phyloP scores from a whole-genome alignment of 2,329 filamentous ascomycete genomes.

The Sarocladium strictum region DNA sequence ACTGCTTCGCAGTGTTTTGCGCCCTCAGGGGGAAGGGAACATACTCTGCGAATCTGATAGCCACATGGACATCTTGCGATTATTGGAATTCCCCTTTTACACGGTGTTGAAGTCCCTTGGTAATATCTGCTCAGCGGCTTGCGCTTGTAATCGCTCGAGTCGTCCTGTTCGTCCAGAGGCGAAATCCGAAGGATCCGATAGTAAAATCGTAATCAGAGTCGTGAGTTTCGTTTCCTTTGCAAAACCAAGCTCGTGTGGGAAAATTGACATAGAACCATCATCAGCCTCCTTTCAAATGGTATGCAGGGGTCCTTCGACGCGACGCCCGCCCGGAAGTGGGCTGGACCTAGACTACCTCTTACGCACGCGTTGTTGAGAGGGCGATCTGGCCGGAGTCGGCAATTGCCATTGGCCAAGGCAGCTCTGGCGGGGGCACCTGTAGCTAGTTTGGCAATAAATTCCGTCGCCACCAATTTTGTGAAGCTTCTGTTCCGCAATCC shows the following conservation, averaged over 20 bases:
- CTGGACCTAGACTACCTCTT: not conserved
- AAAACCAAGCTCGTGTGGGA: not conserved
- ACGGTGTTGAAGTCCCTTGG: not conserved
- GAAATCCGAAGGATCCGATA: not conserved
- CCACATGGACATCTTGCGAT: too few relatives aligned
- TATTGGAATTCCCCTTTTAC: not conserved
- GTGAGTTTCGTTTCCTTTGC: not conserved
- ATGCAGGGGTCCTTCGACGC: not conserved
- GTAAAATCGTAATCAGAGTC: not conserved
- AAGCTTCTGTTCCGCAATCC: not conserved
- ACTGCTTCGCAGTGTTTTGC: not conserved
- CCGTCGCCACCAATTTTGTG: not conserved
- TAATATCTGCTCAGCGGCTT: not conserved
- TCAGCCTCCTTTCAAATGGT: conserved; percentile 4
- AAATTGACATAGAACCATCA: not conserved
- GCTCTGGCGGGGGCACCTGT: not conserved
- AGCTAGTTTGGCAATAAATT: conserved; percentile 6
- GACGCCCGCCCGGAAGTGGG: not conserved
- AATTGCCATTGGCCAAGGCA: conserved; percentile 4
- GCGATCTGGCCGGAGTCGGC: conserved; percentile 4
- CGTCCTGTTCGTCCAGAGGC: not conserved
- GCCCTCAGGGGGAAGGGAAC: too few relatives aligned
- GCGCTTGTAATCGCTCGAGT: not conserved
- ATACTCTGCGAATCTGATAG: conserved; percentile 23
- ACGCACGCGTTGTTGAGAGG: conserved; percentile 4